phyloP scores from a whole-genome alignment of 768 basidiomycete genomes.

The Mycena galericulata region DNA sequence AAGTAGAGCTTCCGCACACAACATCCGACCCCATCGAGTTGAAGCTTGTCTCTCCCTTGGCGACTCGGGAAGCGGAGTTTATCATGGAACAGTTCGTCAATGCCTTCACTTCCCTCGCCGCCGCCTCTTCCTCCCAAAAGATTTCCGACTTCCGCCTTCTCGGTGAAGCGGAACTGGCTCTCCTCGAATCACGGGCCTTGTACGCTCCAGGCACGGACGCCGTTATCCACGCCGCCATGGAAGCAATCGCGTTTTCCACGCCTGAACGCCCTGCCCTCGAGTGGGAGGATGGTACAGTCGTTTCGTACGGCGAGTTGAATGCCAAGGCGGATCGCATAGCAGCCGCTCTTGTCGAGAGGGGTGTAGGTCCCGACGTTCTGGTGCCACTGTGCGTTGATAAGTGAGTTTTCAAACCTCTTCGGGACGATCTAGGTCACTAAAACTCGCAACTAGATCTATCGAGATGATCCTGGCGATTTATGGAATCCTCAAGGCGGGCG shows the following conservation, averaged over 20 bases:
- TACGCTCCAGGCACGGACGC: neutral
- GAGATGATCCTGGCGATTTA: neutral
- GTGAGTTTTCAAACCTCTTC: neutral
- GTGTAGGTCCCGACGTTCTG: neutral
- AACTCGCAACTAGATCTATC: neutral
- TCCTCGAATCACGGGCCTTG: neutral
- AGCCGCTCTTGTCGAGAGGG: neutral
- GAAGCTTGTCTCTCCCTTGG: neutral
- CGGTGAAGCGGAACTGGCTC: neutral
- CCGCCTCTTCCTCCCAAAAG: neutral
- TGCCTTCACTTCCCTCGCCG: neutral
- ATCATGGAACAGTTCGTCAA: neutral
- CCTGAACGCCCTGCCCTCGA: neutral
- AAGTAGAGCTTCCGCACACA: neutral
- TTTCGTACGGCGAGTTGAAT: neutral
- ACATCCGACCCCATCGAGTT: neutral
- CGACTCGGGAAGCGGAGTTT: neutral
- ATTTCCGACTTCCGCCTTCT: neutral
- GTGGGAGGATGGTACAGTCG: neutral
- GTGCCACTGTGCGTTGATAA: neutral
- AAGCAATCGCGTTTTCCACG: neutral
- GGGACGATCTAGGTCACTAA: neutral
- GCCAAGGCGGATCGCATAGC: neutral
- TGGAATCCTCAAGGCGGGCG: neutral
- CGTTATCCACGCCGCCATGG: neutral